Conservation (phyloP, 1,139 yeast genomes). For the Zygoascus hellenicus region DNA sequence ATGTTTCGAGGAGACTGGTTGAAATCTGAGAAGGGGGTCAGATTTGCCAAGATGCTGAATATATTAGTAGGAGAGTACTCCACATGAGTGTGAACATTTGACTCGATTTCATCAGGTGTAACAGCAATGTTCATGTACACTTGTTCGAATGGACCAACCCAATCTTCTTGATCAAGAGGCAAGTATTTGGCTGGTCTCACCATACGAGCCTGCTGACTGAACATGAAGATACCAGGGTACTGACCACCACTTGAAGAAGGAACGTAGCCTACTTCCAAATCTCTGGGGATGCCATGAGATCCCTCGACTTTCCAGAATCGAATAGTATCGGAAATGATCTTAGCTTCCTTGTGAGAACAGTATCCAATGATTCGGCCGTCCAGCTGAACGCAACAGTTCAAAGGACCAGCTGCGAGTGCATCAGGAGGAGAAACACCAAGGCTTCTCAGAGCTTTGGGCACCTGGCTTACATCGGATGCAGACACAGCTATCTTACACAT, state of each 20-base stretch:
- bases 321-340: constrained; percentile 78
- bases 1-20: constrained; percentile 99
- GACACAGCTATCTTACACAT: constrained; percentile 82
- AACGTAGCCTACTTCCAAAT: constrained; percentile 88
- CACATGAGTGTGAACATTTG: constrained; percentile 80
- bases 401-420: constrained; percentile 78
- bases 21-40: constrained; percentile 97
- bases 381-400: constrained; percentile 74
- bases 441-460: constrained; percentile 60
- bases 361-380: constrained; percentile 94
- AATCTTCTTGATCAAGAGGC: constrained; percentile 75
- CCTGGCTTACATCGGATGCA: constrained; percentile 64
- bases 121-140: constrained; percentile 96
- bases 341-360: constrained; percentile 87
- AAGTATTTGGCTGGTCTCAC: constrained; percentile 90
- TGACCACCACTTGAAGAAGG: constrained; percentile 95
- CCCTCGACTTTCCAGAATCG: constrained; percentile 93
- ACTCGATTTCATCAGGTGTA: constrained; percentile 83
- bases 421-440: constrained; percentile 77
- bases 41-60: constrained; percentile 85
- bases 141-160: constrained; percentile 96
- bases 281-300: constrained; percentile 65
- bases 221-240: constrained; percentile 89
- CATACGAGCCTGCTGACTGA: constrained; percentile 93
- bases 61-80: constrained; percentile 94